phyloP scores from a whole-genome alignment of 352 stramenopile species.

The Globisporangium splendens region DNA sequence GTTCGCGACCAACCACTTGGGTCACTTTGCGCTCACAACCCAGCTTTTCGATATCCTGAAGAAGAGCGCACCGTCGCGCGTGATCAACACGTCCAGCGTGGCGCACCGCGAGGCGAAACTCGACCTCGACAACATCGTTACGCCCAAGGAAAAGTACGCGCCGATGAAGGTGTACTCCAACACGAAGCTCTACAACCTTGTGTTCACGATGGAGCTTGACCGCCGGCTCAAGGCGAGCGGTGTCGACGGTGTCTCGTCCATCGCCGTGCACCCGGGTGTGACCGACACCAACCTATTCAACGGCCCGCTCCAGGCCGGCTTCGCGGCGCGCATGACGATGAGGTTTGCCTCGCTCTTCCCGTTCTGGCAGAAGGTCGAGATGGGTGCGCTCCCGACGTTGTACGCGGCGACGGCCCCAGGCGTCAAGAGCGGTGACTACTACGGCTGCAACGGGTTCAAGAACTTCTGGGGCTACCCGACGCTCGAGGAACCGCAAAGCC shows the following conservation, averaged over 20 bases:
- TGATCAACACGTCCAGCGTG: slow-evolving; percentile 55
- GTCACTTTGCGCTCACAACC: slow-evolving; percentile 61
- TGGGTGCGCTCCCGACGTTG: slow-evolving; percentile 37
- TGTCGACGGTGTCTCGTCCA: slow-evolving; percentile 19
- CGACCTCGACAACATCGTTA: slow-evolving; percentile 33
- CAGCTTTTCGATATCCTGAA: slow-evolving; percentile 40
- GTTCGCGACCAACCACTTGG: slow-evolving; percentile 74
- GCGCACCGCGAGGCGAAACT: slow-evolving; percentile 34
- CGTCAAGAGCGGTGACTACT: slow-evolving; percentile 28
- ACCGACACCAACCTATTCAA: slow-evolving; percentile 32
- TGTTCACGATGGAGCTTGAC: slow-evolving; percentile 46
- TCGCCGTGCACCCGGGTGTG: slow-evolving; percentile 34
- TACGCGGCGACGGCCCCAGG: slow-evolving; percentile 31
- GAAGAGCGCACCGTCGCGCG: slow-evolving; percentile 22
- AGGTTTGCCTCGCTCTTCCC: slow-evolving; percentile 27
- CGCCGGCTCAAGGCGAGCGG: slow-evolving; percentile 22
- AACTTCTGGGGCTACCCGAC: slow-evolving; percentile 29
- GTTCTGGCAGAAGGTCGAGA: slow-evolving; percentile 35
- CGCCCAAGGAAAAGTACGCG: slow-evolving; percentile 30
- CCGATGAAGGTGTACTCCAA: slow-evolving; percentile 34
- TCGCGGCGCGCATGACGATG: slow-evolving; percentile 25
- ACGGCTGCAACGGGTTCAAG: slow-evolving; percentile 25
- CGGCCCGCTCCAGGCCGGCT: slow-evolving; percentile 20
- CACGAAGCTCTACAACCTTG: slow-evolving; percentile 49
- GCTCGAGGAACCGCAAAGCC: slow-evolving; percentile 23